Percentiles rank a stretch among this genome's conserved stretches.
These are phyloP conservation scores for Butyriboletus loyo DNA, from an alignment of 768 basidiomycete genomes.

Conservation along the genomic window DNA sequence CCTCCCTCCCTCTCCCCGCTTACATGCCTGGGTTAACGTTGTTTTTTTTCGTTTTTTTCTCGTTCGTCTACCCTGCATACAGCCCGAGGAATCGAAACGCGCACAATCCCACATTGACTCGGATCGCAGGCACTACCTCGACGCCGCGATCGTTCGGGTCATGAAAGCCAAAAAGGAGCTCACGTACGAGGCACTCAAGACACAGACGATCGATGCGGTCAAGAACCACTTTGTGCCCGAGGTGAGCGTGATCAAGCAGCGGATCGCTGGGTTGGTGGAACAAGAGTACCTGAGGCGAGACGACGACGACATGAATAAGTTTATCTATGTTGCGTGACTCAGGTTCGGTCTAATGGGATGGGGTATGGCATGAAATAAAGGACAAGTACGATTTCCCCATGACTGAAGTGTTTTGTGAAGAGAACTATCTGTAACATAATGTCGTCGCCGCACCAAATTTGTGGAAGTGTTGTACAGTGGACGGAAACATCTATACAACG, in stretches of 20 bases:
- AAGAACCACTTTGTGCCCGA: constrained; percentile 85
- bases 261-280: constrained; percentile 81
- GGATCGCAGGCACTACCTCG: constrained; percentile 81
- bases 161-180: constrained; percentile 94
- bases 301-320: constrained; percentile 64
- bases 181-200: constrained; percentile 73
- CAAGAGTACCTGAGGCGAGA: constrained; percentile 82
- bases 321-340: constrained; percentile 80
- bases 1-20: background rate
- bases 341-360: background rate
- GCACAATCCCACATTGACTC: constrained; percentile 84
- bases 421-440: background rate
- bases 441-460: background rate
- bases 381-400: background rate
- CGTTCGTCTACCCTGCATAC: background rate
- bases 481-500: background rate
- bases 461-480: no score
- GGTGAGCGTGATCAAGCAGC: constrained; percentile 80
- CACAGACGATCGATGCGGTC: constrained; percentile 82
- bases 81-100: constrained; percentile 79
- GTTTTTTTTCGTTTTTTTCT: no score
- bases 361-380: background rate
- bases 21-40: no score
- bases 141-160: constrained; percentile 94
- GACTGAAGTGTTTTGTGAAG: background rate